Percentiles rank a stretch among this genome's conserved stretches.
These are phyloP conservation scores for Phialophora verrucosa DNA, from an alignment of 2,329 filamentous ascomycete genomes.

Conservation along the genomic window DNA sequence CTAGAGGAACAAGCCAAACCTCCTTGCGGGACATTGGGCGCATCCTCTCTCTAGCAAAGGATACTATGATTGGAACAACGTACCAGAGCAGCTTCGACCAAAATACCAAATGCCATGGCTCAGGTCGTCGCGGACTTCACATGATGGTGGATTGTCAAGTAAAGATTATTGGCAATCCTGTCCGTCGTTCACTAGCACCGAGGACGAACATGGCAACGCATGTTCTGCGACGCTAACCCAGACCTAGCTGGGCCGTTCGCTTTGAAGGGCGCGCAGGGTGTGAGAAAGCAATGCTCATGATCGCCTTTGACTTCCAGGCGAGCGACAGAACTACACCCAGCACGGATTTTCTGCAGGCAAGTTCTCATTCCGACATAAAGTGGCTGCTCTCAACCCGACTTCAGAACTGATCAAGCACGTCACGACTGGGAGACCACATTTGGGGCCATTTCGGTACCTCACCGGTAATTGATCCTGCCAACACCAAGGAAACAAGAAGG, in stretches of 20 bases:
- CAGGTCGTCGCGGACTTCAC: neutral
- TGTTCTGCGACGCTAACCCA: neutral
- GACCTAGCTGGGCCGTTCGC: neutral
- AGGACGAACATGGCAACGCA: neutral
- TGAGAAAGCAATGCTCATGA: neutral
- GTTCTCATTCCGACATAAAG: neutral
- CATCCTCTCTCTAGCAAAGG: neutral
- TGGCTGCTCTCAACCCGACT: neutral
- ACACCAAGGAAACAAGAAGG: neutral
- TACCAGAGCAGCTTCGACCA: neutral
- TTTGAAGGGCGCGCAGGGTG: neutral
- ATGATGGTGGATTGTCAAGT: neutral
- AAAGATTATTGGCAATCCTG: neutral
- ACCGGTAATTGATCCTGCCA: neutral
- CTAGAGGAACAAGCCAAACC: no score
- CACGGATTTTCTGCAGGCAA: neutral
- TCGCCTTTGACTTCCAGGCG: neutral
- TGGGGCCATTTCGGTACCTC: neutral
- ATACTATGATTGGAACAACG: neutral
- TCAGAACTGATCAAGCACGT: neutral
- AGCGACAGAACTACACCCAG: neutral
- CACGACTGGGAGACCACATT: neutral
- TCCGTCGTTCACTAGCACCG: neutral
- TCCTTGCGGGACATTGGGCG: no score
- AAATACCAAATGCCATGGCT: neutral